Base-by-base conservation (phyloP, 495 filamentous ascomycete genomes). In the Ramalina peruviana region DNA sequence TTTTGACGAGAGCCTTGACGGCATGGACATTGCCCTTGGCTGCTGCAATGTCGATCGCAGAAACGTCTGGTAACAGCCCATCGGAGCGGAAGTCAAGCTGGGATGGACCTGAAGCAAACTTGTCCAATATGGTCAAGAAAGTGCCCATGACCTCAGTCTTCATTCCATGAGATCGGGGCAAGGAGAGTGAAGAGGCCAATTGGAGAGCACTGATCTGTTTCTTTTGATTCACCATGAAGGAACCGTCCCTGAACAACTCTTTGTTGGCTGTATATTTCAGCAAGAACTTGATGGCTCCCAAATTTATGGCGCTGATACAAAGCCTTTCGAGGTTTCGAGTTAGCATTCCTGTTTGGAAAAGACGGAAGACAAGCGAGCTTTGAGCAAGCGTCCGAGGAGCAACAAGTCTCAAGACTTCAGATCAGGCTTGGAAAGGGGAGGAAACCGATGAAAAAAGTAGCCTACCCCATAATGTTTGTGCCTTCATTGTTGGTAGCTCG, bases 171-270 rank as follows among this genome's bases (percentile, higher is more conserved):
- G 58, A 48, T 1, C 53, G 52, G 21, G 46, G 53, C 9, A 46
- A 45, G 2, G 21, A 37, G 2, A 61, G 43, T 6, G 43, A 16
- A 5, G 59, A 46, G 9, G 58, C 58, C 20, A 54, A 26, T 41
- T 61, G 59, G 10, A 61, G 40, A 7, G 58, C 51, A 40, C 57
- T 61, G 46, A 61, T 60, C 15, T 52, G 23, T 21, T 50, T 54
- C 21, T 55, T 39, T 11, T 30, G 39, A 33, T 61, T 57, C 30
- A 60, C 47, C 12, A 61, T n/a, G 43, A 61, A 61, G 19, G 54
- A 51, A 10, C 48, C 39, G 11, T 53, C 9, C 6, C 36, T 19
- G 48, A 61, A 60, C 26, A 41, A 17, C 7, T 43, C 41, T 13
- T 40, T 44, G 15, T 49, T 46, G 12, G 27, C 46, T 41, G 44